Conservation (phyloP, 306 rosid genomes). For the Medicago arabica region DNA sequence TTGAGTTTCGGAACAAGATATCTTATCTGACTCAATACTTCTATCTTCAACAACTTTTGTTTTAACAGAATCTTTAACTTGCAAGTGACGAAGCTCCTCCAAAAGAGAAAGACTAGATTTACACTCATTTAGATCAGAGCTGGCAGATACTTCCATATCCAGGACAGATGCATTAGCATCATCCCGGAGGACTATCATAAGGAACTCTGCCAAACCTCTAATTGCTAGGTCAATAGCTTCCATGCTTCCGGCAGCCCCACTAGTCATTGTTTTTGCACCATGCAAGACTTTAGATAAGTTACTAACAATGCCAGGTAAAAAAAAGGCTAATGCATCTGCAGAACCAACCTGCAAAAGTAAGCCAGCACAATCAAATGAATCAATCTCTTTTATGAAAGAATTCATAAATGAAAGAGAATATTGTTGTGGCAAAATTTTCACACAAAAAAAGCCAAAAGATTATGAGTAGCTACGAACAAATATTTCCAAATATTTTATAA, state of each 20-base stretch:
- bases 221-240: constrained; percentile 82
- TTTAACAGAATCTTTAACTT: constrained; percentile 55
- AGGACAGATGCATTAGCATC: constrained; percentile 61
- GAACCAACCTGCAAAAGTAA: constrained; percentile 70
- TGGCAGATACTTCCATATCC: constrained; percentile 51
- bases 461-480: constrained; percentile 6
- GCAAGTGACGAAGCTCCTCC: constrained; percentile 81
- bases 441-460: not conserved
- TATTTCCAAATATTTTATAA: not conserved
- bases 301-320: constrained; percentile 93
- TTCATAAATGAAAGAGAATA: constrained; percentile 1
- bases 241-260: constrained; percentile 92
- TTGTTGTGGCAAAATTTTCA: not conserved
- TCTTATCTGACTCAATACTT: constrained; percentile 45
- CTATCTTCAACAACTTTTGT: constrained; percentile 51
- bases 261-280: constrained; percentile 69
- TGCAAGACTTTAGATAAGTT: constrained; percentile 83
- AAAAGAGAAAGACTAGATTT: constrained; percentile 60
- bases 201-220: constrained; percentile 86
- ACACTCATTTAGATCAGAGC: constrained; percentile 41
- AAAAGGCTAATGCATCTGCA: constrained; percentile 93
- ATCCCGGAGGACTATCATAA: constrained; percentile 83
- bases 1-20: constrained; percentile 43
- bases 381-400: constrained; percentile 33
- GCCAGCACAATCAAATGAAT: constrained; percentile 30